Evolutionary conservation across 495 filamentous ascomycete genomes (phyloP), one percentile per base, ranked within the genome.

Genomic region (Recurvomyces mirabilis): DNA sequence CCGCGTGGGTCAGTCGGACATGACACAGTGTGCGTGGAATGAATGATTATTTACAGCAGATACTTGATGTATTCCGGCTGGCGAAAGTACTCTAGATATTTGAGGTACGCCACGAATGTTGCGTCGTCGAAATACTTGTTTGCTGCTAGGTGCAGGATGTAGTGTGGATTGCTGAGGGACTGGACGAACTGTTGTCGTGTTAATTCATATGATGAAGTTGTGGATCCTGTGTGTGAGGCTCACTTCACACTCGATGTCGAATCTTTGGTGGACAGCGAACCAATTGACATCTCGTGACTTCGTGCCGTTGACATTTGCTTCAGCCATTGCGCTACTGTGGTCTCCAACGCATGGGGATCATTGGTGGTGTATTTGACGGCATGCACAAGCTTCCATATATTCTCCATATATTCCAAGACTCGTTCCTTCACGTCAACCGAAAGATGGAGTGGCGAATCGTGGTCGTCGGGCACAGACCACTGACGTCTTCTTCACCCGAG

Each of bases 11-110:
- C 7, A 29, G 26, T 7, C 7, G n/a, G n/a, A 29, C 7, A 33
- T 10, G 15, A 18, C 11, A 19, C 20, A 12, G 15, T 6, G 5
- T 18, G 4, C 4, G 32, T 19, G 10, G 39, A 2, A 21, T 3
- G 14, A 14, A 13, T 20, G 25, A 4, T 13, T 22, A 47, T 52
- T 12, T 55, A 66, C 60, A 50, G 80, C 33, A 94, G 64, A 58
- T 83, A 93, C 50, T 82, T 84, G 43, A 80, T 65, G 55, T 93
- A 94, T 43, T 85, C 76, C n/a, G 84, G 84, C 10, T 75, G 74
- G 43, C 72, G 72, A 74, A 79, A 94, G 71, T 94, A 93, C 50
- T 78, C 80, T 42, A 94, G 77, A 58, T 94, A 94, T 40, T 66
- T 67, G 28, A 93, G 79, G 60, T 94, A 94, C 36, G 75, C 78